These are phyloP conservation scores for Aspergillus terreus DNA, from an alignment of 2,329 filamentous ascomycete species.

Conservation along the genomic window DNA sequence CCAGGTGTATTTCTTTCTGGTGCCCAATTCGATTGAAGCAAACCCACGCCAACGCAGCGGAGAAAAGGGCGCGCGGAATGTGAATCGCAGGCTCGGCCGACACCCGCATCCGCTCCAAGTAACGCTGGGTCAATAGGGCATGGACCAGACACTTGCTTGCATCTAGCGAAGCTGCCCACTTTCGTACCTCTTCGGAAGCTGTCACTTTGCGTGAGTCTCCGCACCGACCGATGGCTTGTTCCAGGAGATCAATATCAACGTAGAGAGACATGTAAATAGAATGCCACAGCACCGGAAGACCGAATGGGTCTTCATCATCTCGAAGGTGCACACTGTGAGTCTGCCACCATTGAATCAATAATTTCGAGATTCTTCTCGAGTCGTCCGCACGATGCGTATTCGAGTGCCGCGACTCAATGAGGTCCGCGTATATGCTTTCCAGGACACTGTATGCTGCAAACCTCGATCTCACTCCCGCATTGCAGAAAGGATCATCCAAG, in stretches of 20 bases:
- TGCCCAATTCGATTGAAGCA: constrained; percentile 16
- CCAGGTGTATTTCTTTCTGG: constrained; percentile 7
- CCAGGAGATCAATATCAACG: constrained; percentile 25
- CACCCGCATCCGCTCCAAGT: constrained; percentile 15
- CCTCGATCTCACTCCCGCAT: background rate
- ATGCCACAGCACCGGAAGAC: constrained; percentile 28
- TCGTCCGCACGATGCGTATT: constrained; percentile 7
- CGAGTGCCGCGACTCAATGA: constrained; percentile 19
- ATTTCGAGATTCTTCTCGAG: constrained; percentile 1
- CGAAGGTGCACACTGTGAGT: constrained; percentile 10
- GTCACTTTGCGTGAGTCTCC: constrained; percentile 8
- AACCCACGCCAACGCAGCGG: constrained; percentile 12
- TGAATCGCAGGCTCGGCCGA: constrained; percentile 18
- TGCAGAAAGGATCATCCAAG: background rate
- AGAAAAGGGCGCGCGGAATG: constrained; percentile 15
- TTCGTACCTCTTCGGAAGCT: background rate
- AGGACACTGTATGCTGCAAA: background rate
- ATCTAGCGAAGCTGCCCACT: constrained; percentile 9
- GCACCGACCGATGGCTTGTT: constrained; percentile 25
- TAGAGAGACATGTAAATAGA: constrained; percentile 24
- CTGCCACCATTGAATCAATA: constrained; percentile 20
- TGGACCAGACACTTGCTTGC: constrained; percentile 17
- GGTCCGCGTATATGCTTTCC: constrained; percentile 13
- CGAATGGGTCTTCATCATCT: constrained; percentile 14
- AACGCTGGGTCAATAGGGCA: constrained; percentile 12